Conservation (phyloP, 2,329 filamentous ascomycete species). For the Xylaria digitata region DNA sequence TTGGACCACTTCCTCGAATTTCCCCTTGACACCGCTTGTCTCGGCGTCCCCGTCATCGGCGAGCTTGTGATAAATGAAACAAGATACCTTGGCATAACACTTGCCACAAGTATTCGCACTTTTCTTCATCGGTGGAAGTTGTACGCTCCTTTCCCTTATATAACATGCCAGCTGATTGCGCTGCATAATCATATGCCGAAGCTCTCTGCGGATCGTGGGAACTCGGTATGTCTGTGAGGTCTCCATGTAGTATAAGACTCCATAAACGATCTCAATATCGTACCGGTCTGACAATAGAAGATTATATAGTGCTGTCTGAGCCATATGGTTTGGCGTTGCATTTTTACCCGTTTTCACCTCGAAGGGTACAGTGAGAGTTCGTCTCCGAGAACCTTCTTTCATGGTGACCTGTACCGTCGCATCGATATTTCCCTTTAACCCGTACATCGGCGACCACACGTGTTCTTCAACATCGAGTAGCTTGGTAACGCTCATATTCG, state of each 20-base stretch:
- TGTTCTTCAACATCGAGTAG: slow-evolving; percentile 97
- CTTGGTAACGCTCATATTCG: slow-evolving; percentile 88
- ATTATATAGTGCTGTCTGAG: slow-evolving; percentile 95
- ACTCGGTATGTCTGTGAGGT: slow-evolving; percentile 87
- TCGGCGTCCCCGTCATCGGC: slow-evolving; percentile 85
- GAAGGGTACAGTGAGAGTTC: slow-evolving; percentile 86
- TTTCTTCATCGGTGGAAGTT: slow-evolving; percentile 87
- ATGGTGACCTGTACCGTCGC: slow-evolving; percentile 92
- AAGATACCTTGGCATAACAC: slow-evolving; percentile 91
- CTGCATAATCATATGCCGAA: slow-evolving; percentile 96
- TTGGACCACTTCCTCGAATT: slow-evolving; percentile 83
- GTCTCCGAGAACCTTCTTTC: slow-evolving; percentile 72
- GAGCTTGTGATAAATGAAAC: slow-evolving; percentile 93
- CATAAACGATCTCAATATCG: slow-evolving; percentile 89
- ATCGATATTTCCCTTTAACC: slow-evolving; percentile 96
- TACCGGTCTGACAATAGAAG: slow-evolving; percentile 93
- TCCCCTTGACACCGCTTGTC: slow-evolving; percentile 81
- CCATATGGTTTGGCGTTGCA: slow-evolving; percentile 83
- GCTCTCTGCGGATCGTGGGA: slow-evolving; percentile 84
- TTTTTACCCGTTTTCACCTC: slow-evolving; percentile 96
- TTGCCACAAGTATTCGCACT: slow-evolving; percentile 83
- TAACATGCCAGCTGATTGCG: slow-evolving; percentile 90
- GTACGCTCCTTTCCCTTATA: slow-evolving; percentile 80
- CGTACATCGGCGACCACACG: slow-evolving; percentile 98
- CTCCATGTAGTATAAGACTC: slow-evolving; percentile 95